phyloP scores from a whole-genome alignment of 345 rosid genomes.

The Eucalyptus marginata region DNA sequence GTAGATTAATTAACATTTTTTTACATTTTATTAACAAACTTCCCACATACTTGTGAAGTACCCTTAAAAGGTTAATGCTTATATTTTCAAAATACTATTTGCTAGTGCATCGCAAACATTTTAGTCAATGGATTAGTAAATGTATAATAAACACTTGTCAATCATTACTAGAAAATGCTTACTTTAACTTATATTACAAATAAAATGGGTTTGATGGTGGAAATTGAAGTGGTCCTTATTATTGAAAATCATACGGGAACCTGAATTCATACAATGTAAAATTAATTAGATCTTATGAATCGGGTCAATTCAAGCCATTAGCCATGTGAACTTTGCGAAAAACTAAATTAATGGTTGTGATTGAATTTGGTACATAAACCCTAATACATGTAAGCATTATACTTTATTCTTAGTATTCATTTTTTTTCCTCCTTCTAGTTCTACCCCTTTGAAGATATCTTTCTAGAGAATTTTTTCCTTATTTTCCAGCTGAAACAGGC shows the following conservation, averaged over 20 bases:
- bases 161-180: background rate
- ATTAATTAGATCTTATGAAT: background rate
- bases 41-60: background rate
- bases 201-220: background rate
- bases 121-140: background rate
- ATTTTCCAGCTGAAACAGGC: background rate
- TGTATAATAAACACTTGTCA: background rate
- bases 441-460: background rate
- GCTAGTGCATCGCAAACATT: background rate
- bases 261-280: background rate
- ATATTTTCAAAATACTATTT: background rate
- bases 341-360: background rate
- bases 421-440: background rate
- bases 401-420: background rate
- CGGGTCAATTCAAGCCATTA: rapidly evolving
- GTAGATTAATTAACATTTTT: rapidly evolving
- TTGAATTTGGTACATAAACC: background rate
- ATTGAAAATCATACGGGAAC: background rate
- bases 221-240: background rate
- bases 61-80: background rate
- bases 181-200: background rate
- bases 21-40: background rate
- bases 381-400: background rate
- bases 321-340: rapidly evolving
- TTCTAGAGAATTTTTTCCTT: background rate